Conservation (phyloP, 331 rosid genomes). For the Quercus lobata region DNA sequence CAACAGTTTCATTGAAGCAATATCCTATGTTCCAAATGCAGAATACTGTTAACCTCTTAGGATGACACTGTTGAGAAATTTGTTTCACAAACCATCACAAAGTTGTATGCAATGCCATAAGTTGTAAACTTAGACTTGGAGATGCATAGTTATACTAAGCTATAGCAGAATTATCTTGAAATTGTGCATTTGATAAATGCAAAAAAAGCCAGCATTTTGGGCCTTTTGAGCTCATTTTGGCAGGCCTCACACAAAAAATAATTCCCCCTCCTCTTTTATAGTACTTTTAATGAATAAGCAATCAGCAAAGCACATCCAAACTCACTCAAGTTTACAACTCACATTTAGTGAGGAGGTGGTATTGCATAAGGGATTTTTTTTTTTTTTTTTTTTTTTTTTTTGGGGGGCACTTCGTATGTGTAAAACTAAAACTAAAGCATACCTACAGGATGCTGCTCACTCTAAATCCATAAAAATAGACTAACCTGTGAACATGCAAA, state of each 20-base stretch:
- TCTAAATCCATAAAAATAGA: conserved; percentile 8
- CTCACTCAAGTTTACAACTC: background rate
- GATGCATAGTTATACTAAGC: background rate
- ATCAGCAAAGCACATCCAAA: too few relatives aligned
- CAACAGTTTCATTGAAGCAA: background rate
- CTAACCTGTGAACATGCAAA: conserved; percentile 44
- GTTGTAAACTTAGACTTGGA: background rate
- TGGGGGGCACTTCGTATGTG: background rate
- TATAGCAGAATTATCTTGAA: background rate
- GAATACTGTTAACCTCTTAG: background rate
- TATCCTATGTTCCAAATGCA: background rate
- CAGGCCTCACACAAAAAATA: too few relatives aligned
- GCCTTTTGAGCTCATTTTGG: too few relatives aligned
- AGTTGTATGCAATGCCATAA: background rate
- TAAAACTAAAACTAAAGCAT: background rate
- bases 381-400: background rate
- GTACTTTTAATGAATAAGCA: too few relatives aligned
- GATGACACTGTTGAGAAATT: background rate
- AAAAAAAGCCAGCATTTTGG: too few relatives aligned
- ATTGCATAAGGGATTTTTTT: background rate
- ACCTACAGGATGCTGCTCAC: conserved; percentile 8
- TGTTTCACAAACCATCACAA: background rate
- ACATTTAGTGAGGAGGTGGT: background rate
- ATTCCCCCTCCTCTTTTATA: too few relatives aligned
- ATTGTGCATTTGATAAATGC: too few relatives aligned